Conservation (phyloP, 192 early-diverging fungal species). For the Rhizophagus sp. region DNA sequence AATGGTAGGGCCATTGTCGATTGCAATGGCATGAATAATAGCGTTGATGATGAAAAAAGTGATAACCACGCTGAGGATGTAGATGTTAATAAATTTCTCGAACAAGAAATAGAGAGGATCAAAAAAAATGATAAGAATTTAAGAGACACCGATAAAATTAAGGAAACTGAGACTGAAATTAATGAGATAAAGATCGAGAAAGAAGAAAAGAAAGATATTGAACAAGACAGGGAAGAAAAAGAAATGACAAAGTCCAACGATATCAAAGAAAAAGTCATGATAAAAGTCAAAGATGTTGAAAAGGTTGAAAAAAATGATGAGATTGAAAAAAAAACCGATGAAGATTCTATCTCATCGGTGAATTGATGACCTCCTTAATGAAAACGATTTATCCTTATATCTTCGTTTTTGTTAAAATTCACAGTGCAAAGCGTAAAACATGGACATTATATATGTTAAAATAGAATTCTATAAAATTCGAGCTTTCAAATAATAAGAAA, state of each 20-base stretch:
- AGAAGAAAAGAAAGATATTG: background rate
- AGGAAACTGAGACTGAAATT: background rate
- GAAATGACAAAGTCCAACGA: background rate
- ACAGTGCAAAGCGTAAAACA: too few species aligned
- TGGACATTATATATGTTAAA: too few species aligned
- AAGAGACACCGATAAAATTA: background rate
- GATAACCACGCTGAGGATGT: background rate
- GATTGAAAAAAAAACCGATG: too few species aligned
- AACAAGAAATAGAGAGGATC: background rate
- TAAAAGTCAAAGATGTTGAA: background rate
- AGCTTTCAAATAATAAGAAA: too few species aligned
- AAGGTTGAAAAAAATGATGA: background rate
- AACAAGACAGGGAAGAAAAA: background rate
- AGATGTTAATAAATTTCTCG: background rate
- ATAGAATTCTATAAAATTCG: too few species aligned
- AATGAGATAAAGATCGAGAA: background rate
- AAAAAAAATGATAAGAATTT: background rate
- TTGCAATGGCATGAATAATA: background rate
- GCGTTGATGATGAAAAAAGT: background rate
- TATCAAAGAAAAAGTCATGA: background rate
- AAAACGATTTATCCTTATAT: too few species aligned
- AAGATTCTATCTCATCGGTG: too few species aligned
- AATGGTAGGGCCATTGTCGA: background rate
- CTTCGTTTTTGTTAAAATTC: too few species aligned
- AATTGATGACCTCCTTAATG: too few species aligned